phyloP scores from a whole-genome alignment of 2,329 filamentous ascomycete genomes.

The Fusarium euwallaceae region DNA sequence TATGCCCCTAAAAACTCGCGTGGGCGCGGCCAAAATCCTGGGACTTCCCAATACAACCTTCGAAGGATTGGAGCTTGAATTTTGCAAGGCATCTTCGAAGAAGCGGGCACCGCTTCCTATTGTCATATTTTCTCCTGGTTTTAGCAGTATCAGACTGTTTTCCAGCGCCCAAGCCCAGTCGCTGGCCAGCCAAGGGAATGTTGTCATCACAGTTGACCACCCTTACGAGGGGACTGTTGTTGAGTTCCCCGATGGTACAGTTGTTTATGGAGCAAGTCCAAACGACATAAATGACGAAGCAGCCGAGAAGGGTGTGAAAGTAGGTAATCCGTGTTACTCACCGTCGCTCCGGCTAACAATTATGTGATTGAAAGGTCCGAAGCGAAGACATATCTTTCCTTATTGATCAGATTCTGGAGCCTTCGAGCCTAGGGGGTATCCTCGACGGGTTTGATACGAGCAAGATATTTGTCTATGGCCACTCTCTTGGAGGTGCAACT shows the following conservation, averaged over 20 bases:
- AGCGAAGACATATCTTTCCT: slow-evolving; percentile 52
- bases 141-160: slow-evolving; percentile 53
- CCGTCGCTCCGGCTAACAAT: not conserved
- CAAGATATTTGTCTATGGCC: slow-evolving; percentile 50
- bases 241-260: slow-evolving; percentile 56
- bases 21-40: not conserved
- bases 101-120: slow-evolving; percentile 41
- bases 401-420: slow-evolving; percentile 47
- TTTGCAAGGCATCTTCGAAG: slow-evolving; percentile 28
- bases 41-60: slow-evolving; percentile 25
- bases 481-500: slow-evolving; percentile 53
- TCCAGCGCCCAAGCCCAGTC: slow-evolving; percentile 56
- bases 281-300: slow-evolving; percentile 36
- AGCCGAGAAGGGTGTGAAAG: slow-evolving; percentile 11
- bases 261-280: slow-evolving; percentile 18
- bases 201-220: slow-evolving; percentile 62
- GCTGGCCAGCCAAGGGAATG: slow-evolving; percentile 59
- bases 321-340: not conserved
- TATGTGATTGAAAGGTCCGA: slow-evolving; percentile 40
- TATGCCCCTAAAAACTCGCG: slow-evolving; percentile 28
- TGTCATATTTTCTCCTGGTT: slow-evolving; percentile 59
- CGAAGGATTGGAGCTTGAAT: slow-evolving; percentile 26
- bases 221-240: slow-evolving; percentile 58
- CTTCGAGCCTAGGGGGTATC: slow-evolving; percentile 4
- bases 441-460: slow-evolving; percentile 37